A percentile compares a stretch with the other conserved stretches of the same genome.
Evolutionary conservation across 2,329 filamentous ascomycete genomes (phyloP).

Genomic region (Sporothrix curviconia): DNA sequence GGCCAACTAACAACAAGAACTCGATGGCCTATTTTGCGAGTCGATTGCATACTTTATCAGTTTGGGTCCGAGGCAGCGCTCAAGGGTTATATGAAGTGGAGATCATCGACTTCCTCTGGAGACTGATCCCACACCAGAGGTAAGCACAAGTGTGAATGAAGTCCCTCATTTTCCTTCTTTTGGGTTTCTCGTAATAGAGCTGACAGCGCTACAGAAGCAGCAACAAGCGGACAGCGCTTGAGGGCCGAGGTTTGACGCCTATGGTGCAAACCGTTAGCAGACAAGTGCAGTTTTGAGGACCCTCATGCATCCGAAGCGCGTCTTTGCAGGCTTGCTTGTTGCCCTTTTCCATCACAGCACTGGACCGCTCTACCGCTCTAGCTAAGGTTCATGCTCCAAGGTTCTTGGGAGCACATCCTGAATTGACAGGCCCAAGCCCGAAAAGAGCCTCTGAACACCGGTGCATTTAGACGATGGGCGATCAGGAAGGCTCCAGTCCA

Average conservation of each 20-base stretch:
- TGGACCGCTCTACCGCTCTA: slow-evolving; percentile 77
- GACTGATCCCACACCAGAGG: slow-evolving; percentile 14
- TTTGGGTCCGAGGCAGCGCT: slow-evolving; percentile 80
- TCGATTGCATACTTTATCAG: slow-evolving; percentile 88
- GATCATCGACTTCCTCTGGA: slow-evolving; percentile 21
- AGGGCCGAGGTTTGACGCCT: slow-evolving; percentile 58
- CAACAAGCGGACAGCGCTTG: slow-evolving; percentile 49
- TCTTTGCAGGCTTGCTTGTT: slow-evolving; percentile 74
- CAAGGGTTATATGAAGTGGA: slow-evolving; percentile 84
- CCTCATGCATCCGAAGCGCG: slow-evolving; percentile 74
- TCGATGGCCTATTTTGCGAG: slow-evolving; percentile 66
- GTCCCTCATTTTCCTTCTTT: background rate
- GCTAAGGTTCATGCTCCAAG: slow-evolving; percentile 73
- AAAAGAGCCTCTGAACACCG: slow-evolving; percentile 58
- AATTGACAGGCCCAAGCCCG: slow-evolving; percentile 67
- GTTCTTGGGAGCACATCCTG: slow-evolving; percentile 86
- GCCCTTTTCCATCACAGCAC: slow-evolving; percentile 75
- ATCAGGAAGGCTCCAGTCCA: slow-evolving; percentile 84
- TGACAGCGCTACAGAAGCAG: slow-evolving; percentile 49
- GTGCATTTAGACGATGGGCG: slow-evolving; percentile 75
- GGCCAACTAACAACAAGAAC: slow-evolving; percentile 57
- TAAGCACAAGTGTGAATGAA: background rate
- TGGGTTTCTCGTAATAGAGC: too few relatives aligned
- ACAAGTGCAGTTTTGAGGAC: slow-evolving; percentile 71
- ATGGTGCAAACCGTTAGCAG: slow-evolving; percentile 69